These are phyloP conservation scores for Dipteronia dyeriana DNA, from an alignment of 345 rosid genomes.

Conservation along the genomic window DNA sequence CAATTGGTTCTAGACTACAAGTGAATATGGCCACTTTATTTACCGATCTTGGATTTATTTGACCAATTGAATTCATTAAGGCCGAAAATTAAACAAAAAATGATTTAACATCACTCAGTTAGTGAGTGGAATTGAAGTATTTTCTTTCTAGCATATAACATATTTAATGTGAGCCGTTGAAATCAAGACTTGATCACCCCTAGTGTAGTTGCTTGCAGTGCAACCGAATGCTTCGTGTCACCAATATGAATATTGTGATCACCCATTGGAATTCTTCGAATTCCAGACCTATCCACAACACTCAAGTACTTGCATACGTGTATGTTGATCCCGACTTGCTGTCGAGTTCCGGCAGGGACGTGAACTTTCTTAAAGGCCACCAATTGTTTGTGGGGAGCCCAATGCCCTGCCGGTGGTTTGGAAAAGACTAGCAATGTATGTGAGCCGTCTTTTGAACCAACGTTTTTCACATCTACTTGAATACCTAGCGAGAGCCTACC, in stretches of 20 bases:
- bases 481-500: constrained; percentile 50
- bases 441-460: constrained; percentile 66
- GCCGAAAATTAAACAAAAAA: background rate
- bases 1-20: background rate
- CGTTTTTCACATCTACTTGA: constrained; percentile 64
- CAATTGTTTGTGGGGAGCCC: constrained; percentile 78
- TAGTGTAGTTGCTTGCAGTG: constrained; percentile 56
- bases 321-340: constrained; percentile 55
- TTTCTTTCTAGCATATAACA: background rate
- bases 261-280: constrained; percentile 84
- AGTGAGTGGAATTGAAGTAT: background rate
- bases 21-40: background rate
- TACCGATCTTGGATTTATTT: background rate
- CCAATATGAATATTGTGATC: constrained; percentile 75
- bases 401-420: constrained; percentile 55
- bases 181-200: constrained; percentile 53
- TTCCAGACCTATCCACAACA: constrained; percentile 75
- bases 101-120: background rate
- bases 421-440: constrained; percentile 73
- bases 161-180: background rate
- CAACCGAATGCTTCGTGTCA: constrained; percentile 51
- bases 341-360: constrained; percentile 51
- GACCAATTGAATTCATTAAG: background rate
- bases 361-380: constrained; percentile 69
- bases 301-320: constrained; percentile 87